Percentiles rank a stretch among this genome's conserved stretches.
phyloP scores from a whole-genome alignment of 306 rosid genomes.

The Sophora flavescens region DNA sequence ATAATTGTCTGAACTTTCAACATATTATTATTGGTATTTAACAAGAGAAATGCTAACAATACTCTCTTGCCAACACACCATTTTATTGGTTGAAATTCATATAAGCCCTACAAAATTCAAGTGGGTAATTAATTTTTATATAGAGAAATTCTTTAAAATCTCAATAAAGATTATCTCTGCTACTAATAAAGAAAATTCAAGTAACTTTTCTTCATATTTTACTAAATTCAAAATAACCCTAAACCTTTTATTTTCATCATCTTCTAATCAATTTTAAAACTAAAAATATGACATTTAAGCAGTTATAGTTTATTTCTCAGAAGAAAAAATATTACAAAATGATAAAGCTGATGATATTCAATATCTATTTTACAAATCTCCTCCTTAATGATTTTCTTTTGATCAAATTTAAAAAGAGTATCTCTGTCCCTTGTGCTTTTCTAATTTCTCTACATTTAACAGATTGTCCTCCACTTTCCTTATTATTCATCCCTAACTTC shows the following conservation, averaged over 20 bases:
- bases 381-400: no score
- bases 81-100: no score
- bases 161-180: background rate
- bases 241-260: background rate
- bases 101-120: no score
- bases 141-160: background rate
- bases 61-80: no score
- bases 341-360: background rate
- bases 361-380: background rate
- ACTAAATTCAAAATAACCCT: background rate
- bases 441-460: background rate
- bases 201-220: background rate
- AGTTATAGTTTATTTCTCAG: background rate
- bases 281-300: background rate
- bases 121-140: background rate
- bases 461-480: background rate
- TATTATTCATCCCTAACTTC: background rate
- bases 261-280: background rate
- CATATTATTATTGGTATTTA: background rate
- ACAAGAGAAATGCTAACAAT: no score
- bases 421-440: no score
- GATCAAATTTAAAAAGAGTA: no score
- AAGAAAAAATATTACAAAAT: background rate
- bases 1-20: background rate
- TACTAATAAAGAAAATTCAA: background rate